Conservation (phyloP, 2,329 filamentous ascomycete genomes). For the Hypomyces rosellus region DNA sequence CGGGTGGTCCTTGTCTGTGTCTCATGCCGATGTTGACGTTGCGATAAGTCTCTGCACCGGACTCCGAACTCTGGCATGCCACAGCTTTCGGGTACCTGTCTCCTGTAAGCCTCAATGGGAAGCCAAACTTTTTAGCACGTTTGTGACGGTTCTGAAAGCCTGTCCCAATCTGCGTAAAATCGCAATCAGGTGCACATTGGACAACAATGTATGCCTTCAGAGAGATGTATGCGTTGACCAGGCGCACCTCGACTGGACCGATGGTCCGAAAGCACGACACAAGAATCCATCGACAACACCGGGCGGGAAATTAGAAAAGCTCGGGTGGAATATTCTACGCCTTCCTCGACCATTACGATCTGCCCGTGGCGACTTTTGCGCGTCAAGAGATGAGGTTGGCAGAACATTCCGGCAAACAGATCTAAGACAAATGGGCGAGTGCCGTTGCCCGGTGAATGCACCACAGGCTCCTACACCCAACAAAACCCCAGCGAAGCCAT, state of each 20-base stretch:
- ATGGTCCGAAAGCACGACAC: background rate
- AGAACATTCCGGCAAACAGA: background rate
- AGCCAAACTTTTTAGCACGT: background rate
- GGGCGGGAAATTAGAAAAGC: background rate
- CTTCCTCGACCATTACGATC: background rate
- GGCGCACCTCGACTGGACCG: background rate
- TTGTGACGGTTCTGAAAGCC: background rate
- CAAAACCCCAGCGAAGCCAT: background rate
- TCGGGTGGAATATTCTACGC: background rate
- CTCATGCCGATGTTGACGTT: background rate
- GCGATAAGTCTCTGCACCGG: background rate
- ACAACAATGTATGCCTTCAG: background rate
- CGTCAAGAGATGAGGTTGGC: background rate
- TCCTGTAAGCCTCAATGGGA: background rate
- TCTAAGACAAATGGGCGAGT: background rate
- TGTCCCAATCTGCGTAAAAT: background rate
- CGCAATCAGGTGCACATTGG: background rate
- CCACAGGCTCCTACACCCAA: background rate
- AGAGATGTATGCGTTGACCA: background rate
- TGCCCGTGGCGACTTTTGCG: too few species aligned
- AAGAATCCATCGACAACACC: background rate
- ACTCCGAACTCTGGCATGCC: background rate
- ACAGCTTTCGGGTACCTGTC: background rate
- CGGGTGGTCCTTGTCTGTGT: background rate
- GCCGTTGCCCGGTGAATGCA: background rate